Percentiles rank a stretch among this genome's conserved stretches.
phyloP scores from a whole-genome alignment of 805 yeast genomes.

The Hanseniaspora pseudoguilliermondii region DNA sequence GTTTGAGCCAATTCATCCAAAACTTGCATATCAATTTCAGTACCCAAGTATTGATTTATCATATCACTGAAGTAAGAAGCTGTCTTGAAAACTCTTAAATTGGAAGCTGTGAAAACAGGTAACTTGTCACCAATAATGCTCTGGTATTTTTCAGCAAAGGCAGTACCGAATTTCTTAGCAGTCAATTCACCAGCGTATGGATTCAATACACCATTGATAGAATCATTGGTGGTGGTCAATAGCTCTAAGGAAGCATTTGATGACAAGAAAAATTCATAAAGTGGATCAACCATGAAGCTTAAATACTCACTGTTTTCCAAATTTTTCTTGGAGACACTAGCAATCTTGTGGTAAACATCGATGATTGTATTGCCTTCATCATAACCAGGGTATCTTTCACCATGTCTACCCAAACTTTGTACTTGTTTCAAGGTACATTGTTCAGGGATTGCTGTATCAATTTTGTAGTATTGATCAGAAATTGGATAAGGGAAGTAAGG shows the following conservation, averaged over 20 bases:
- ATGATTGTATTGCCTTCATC: slow-evolving; percentile 23
- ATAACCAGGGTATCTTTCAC: slow-evolving; percentile 58
- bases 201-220: slow-evolving; percentile 19
- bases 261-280: slow-evolving; percentile 36
- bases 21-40: slow-evolving; percentile 28
- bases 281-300: slow-evolving; percentile 40
- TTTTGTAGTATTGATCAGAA: slow-evolving; percentile 36
- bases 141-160: slow-evolving; percentile 34
- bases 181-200: slow-evolving; percentile 38
- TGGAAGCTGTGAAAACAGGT: slow-evolving; percentile 39
- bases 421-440: slow-evolving; percentile 51
- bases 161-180: slow-evolving; percentile 34
- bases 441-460: slow-evolving; percentile 36
- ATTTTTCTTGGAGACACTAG: slow-evolving; percentile 26
- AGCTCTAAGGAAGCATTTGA: slow-evolving; percentile 32
- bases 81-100: slow-evolving; percentile 37
- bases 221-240: slow-evolving; percentile 25
- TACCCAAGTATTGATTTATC: slow-evolving; percentile 34
- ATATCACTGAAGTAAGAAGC: slow-evolving; percentile 38
- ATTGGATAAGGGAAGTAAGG: slow-evolving; percentile 38
- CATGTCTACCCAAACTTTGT: slow-evolving; percentile 62
- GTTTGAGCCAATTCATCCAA: slow-evolving; percentile 31
- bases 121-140: slow-evolving; percentile 30
- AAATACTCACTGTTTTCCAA: slow-evolving; percentile 28
- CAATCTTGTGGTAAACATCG: slow-evolving; percentile 4